These are phyloP conservation scores for Wickerhamomyces subpelliculosus DNA, from an alignment of 805 yeast species.

Conservation along the genomic window DNA sequence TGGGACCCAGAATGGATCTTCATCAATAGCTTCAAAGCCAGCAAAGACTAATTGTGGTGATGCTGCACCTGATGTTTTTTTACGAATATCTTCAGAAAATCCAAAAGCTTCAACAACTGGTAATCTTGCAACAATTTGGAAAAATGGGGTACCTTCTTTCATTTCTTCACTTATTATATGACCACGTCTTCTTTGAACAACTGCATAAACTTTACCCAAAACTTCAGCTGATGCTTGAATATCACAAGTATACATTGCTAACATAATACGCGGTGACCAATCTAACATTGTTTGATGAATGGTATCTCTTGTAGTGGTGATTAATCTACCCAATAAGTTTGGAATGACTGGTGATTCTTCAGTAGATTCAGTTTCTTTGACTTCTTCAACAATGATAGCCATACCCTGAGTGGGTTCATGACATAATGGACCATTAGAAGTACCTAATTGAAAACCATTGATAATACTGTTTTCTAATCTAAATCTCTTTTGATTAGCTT, in stretches of 20 bases:
- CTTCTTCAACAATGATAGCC: conserved; percentile 39
- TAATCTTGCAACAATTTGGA: conserved; percentile 73
- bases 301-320: conserved; percentile 64
- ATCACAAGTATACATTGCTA: conserved; percentile 92
- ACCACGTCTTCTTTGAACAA: conserved; percentile 85
- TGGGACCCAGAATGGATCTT: conserved; percentile 99
- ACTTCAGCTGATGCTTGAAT: conserved; percentile 94
- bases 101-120: conserved; percentile 98
- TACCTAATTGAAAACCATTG: conserved; percentile 82
- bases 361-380: conserved; percentile 24
- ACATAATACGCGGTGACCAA: conserved; percentile 84
- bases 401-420: conserved; percentile 86
- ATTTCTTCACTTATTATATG: conserved; percentile 82
- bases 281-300: conserved; percentile 65
- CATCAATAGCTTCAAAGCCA: conserved; percentile 80
- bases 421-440: conserved; percentile 80
- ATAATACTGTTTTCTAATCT: conserved; percentile 56
- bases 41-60: conserved; percentile 89
- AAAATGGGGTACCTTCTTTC: conserved; percentile 98
- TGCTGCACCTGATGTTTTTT: conserved; percentile 93
- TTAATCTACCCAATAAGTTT: conserved; percentile 63
- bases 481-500: conserved; percentile 13
- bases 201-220: conserved; percentile 91
- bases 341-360: conserved; percentile 28
- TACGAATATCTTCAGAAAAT: conserved; percentile 89